Conservation (phyloP, 2,329 filamentous ascomycete species). For the Rutstroemia sydowiana region DNA sequence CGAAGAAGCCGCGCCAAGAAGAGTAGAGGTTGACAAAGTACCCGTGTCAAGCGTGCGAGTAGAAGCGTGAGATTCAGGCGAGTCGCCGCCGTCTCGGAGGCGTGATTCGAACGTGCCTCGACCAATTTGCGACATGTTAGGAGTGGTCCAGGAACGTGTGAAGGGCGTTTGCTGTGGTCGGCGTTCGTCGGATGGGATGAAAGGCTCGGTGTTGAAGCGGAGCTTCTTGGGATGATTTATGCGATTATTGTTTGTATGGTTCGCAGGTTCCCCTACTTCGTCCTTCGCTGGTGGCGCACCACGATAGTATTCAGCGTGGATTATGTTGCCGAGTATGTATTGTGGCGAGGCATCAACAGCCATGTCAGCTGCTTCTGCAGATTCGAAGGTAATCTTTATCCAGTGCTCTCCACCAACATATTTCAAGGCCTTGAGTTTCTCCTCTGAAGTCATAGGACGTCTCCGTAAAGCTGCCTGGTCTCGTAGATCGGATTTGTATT, state of each 20-base stretch:
- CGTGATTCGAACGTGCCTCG: slow-evolving; percentile 17
- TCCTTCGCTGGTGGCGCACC: slow-evolving; percentile 58
- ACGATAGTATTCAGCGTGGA: slow-evolving; percentile 64
- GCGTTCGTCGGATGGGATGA: slow-evolving; percentile 8
- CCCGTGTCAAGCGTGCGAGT: slow-evolving; percentile 53
- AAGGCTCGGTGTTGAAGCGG: slow-evolving; percentile 12
- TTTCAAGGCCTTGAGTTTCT: slow-evolving; percentile 71
- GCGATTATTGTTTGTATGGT: slow-evolving; percentile 4
- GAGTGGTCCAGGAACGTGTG: slow-evolving; percentile 24
- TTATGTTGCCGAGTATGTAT: slow-evolving; percentile 60
- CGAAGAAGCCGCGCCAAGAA: slow-evolving; percentile 13
- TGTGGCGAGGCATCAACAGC: slow-evolving; percentile 66
- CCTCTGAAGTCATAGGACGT: slow-evolving; percentile 58
- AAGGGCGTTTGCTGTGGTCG: slow-evolving; percentile 16
- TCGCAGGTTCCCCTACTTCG: slow-evolving; percentile 32
- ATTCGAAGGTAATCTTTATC: slow-evolving; percentile 83
- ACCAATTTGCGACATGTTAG: slow-evolving; percentile 23
- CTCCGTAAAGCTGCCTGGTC: slow-evolving; percentile 64
- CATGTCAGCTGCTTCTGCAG: slow-evolving; percentile 60
- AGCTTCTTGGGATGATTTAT: slow-evolving; percentile 9
- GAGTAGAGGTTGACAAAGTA: slow-evolving; percentile 36
- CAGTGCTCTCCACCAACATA: slow-evolving; percentile 83
- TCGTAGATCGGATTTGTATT: slow-evolving; percentile 68
- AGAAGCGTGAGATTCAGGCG: slow-evolving; percentile 27
- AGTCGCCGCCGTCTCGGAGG: slow-evolving; percentile 17